A percentile compares a stretch with the other conserved stretches of the same genome.
These are phyloP conservation scores for Pythium phragmitis DNA, from an alignment of 352 stramenopile species.

Conservation along the genomic window DNA sequence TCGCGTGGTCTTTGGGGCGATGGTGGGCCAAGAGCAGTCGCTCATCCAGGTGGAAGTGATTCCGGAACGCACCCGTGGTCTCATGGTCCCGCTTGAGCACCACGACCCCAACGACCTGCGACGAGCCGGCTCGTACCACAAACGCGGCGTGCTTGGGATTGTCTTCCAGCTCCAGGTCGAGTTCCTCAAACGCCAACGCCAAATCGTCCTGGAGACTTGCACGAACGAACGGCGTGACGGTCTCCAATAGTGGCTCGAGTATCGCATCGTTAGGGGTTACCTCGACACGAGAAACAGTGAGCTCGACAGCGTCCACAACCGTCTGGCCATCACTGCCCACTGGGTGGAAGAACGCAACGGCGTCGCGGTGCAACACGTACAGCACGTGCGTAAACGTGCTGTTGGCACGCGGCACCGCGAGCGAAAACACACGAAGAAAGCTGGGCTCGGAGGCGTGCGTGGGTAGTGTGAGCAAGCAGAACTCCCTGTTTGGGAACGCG, in stretches of 20 bases:
- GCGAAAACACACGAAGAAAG: conserved; percentile 33
- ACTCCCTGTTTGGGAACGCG: conserved; percentile 32
- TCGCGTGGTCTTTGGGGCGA: conserved; percentile 46
- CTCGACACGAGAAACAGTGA: conserved; percentile 12
- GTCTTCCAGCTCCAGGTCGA: conserved; percentile 46
- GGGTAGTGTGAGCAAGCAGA: conserved; percentile 35
- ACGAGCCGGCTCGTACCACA: conserved; percentile 27
- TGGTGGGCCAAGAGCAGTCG: conserved; percentile 54
- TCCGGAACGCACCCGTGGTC: conserved; percentile 28
- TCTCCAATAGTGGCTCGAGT: conserved; percentile 7
- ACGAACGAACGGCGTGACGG: neutral
- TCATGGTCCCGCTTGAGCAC: conserved; percentile 30
- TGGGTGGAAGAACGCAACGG: conserved; percentile 33
- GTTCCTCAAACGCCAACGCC: conserved; percentile 25
- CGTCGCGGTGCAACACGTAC: conserved; percentile 38
- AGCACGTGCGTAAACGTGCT: conserved; percentile 38
- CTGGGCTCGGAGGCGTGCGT: conserved; percentile 26
- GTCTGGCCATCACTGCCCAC: conserved; percentile 18
- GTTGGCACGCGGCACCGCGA: conserved; percentile 26
- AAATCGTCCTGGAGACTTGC: conserved; percentile 27
- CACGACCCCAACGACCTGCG: conserved; percentile 26
- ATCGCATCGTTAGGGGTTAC: neutral
- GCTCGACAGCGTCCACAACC: conserved; percentile 24
- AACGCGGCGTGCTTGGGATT: conserved; percentile 48
- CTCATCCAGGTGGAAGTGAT: conserved; percentile 46